These are phyloP conservation scores for Phytophthora aleatoria DNA, from an alignment of 352 stramenopile species.

Conservation along the genomic window DNA sequence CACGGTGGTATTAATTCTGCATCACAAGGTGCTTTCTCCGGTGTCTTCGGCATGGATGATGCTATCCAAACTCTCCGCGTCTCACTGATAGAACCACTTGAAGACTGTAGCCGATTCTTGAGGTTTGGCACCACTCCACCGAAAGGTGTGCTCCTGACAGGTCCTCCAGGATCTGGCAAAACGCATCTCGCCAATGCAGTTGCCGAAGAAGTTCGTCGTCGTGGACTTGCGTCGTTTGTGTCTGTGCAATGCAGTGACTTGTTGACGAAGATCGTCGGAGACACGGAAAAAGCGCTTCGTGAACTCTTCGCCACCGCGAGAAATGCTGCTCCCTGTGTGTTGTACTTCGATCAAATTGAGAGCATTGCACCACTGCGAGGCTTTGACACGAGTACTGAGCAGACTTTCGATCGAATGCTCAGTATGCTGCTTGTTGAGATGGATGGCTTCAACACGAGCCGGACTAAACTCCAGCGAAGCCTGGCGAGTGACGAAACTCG, in stretches of 20 bases:
- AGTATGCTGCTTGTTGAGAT: slow-evolving; percentile 92
- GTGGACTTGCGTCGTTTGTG: slow-evolving; percentile 82
- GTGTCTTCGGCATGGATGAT: slow-evolving; percentile 97
- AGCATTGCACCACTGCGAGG: slow-evolving; percentile 85
- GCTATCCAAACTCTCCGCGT: slow-evolving; percentile 96
- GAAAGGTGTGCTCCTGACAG: slow-evolving; percentile 98
- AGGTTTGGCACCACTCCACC: slow-evolving; percentile 97
- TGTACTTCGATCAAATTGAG: slow-evolving; percentile 95
- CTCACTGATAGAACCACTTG: slow-evolving; percentile 97
- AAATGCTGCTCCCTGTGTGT: slow-evolving; percentile 85
- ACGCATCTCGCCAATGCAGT: slow-evolving; percentile 91
- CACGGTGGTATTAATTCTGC: background rate
- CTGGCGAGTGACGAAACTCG: slow-evolving; percentile 44
- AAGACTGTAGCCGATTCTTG: slow-evolving; percentile 95
- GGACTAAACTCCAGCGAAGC: slow-evolving; percentile 38
- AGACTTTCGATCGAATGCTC: slow-evolving; percentile 92
- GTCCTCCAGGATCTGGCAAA: slow-evolving; percentile 98
- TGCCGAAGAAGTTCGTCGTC: slow-evolving; percentile 58
- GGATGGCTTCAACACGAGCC: slow-evolving; percentile 82
- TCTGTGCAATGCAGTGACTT: slow-evolving; percentile 90
- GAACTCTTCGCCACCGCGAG: slow-evolving; percentile 88
- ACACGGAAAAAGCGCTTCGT: slow-evolving; percentile 89
- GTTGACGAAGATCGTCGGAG: slow-evolving; percentile 90
- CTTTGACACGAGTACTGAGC: slow-evolving; percentile 92
- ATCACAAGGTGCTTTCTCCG: slow-evolving; percentile 48